Conservation (phyloP, 805 yeast species). For the Starmera pachycereana region DNA sequence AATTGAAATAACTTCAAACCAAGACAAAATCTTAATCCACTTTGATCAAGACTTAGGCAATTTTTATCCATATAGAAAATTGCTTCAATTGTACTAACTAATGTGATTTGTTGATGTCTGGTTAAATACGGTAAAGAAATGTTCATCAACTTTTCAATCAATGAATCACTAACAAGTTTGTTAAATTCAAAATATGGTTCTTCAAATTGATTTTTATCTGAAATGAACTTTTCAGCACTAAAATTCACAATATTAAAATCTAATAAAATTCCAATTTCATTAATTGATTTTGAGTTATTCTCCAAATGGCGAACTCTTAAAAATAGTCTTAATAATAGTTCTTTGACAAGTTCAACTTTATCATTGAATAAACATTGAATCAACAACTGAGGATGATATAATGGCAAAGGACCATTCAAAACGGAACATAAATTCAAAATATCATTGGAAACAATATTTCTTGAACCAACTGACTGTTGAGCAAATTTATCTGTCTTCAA, state of each 20-base stretch:
- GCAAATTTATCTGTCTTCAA: constrained; percentile 37
- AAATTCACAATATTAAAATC: constrained; percentile 20
- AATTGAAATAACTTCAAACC: constrained; percentile 60
- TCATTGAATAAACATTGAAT: constrained; percentile 65
- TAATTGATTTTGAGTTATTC: constrained; percentile 20
- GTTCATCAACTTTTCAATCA: constrained; percentile 52
- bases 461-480: constrained; percentile 44
- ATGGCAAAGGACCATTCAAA: constrained; percentile 80
- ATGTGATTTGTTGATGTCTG: constrained; percentile 84
- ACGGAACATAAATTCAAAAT: constrained; percentile 65
- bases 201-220: constrained; percentile 11
- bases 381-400: constrained; percentile 83
- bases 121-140: constrained; percentile 71
- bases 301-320: constrained; percentile 44
- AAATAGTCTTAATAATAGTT: constrained; percentile 45
- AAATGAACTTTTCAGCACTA: constrained; percentile 6
- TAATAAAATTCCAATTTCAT: constrained; percentile 19
- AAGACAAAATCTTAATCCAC: constrained; percentile 61
- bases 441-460: constrained; percentile 40
- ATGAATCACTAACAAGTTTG: constrained; percentile 30
- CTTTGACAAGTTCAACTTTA: constrained; percentile 42
- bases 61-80: constrained; percentile 42
- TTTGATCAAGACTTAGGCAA: constrained; percentile 24
- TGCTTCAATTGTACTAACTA: constrained; percentile 59
- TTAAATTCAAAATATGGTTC: constrained; percentile 34